Conservation (phyloP, 163 green algal species). For the Coccomyxa subellipsoidea region DNA sequence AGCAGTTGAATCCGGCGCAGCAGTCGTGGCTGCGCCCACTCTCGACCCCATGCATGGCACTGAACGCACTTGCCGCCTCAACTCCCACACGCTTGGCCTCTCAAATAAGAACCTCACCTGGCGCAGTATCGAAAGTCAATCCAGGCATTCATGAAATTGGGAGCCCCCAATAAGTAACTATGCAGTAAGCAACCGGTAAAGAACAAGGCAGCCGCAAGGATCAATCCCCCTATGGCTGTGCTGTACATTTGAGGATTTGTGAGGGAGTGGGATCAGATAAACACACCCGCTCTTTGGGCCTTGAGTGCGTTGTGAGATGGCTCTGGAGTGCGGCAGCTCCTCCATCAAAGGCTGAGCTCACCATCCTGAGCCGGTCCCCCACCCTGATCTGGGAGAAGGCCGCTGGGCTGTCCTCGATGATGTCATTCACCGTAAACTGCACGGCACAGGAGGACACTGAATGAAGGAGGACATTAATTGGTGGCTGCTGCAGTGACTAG, state of each 20-base stretch:
- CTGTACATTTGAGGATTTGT: no score
- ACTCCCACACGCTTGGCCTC: neutral
- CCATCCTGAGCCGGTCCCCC: neutral
- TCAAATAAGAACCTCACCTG: conserved; percentile 7
- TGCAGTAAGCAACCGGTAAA: no score
- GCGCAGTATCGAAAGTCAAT: no score
- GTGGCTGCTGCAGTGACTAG: no score
- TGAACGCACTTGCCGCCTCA: neutral
- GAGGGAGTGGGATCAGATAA: no score
- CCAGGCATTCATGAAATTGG: no score
- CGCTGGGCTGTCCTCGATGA: conserved; percentile 1
- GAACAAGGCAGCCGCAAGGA: no score
- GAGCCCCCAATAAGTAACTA: no score
- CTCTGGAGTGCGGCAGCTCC: neutral
- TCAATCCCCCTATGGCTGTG: no score
- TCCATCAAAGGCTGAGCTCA: neutral
- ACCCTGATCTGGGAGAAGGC: conserved; percentile 4
- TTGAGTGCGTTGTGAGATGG: neutral
- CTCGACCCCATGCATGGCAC: neutral
- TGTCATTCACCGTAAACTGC: conserved; percentile 6
- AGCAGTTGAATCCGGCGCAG: neutral
- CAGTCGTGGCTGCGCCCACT: neutral
- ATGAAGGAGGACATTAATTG: no score
- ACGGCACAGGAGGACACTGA: neutral
- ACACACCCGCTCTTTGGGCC: neutral